phyloP scores from a whole-genome alignment of 345 rosid genomes.

The Populus simonii region DNA sequence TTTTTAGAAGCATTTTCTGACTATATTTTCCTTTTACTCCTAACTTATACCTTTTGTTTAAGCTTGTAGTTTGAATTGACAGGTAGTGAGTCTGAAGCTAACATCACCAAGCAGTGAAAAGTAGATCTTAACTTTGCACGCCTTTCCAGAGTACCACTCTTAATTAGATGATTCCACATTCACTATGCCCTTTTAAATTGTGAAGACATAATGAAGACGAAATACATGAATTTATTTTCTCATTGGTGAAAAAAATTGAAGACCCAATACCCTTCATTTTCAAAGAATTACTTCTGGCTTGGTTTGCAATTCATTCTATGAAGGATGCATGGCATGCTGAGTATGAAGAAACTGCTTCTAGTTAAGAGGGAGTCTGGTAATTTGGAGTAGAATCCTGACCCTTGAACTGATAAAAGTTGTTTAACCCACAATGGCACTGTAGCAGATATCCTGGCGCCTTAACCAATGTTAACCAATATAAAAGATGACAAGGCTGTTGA shows the following conservation, averaged over 20 bases:
- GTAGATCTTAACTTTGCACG: conserved; percentile 27
- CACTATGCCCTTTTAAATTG: neutral
- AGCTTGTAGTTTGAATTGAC: conserved; percentile 44
- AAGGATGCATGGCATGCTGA: conserved; percentile 1
- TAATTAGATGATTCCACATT: conserved; percentile 15
- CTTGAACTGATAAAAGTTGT: neutral
- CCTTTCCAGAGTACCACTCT: conserved; percentile 14
- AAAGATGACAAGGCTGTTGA: conserved; percentile 4
- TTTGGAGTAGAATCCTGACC: neutral
- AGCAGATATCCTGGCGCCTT: neutral
- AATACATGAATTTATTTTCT: neutral
- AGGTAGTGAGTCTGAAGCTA: conserved; percentile 43
- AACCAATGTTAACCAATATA: neutral
- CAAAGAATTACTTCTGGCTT: neutral
- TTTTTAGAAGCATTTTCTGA: conserved; percentile 51
- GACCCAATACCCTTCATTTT: neutral
- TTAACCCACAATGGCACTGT: neutral
- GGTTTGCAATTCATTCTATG: conserved; percentile 1
- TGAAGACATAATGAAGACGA: neutral
- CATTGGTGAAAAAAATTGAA: neutral
- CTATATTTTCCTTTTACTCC: conserved; percentile 41
- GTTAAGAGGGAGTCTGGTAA: conserved; percentile 2
- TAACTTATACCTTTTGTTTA: conserved; percentile 50
- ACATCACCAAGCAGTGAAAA: conserved; percentile 27
- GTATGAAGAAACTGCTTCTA: neutral